Percentiles rank a stretch among this genome's conserved stretches.
These are phyloP conservation scores for Pugionium cornutum DNA, from an alignment of 345 rosid species.

Conservation along the genomic window DNA sequence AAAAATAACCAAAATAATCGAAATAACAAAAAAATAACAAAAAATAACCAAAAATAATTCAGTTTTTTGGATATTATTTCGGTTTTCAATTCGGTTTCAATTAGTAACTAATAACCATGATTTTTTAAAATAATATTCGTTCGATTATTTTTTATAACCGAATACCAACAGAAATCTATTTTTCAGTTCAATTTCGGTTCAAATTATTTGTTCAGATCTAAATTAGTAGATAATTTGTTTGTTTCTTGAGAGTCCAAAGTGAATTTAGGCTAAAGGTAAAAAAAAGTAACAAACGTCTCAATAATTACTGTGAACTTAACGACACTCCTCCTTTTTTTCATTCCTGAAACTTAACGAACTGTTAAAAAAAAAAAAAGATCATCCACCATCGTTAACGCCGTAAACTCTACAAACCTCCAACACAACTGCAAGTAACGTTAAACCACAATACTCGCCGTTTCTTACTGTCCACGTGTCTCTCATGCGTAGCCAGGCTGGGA, in stretches of 20 bases:
- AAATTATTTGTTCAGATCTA: too few relatives aligned
- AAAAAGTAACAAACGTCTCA: constrained; percentile 23
- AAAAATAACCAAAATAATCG: too few relatives aligned
- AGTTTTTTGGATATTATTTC: too few relatives aligned
- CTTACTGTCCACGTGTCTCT: constrained; percentile 29
- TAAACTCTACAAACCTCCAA: constrained; percentile 25
- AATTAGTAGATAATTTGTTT: background rate
- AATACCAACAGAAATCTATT: too few relatives aligned
- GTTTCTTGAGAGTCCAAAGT: background rate
- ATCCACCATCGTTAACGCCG: constrained; percentile 38
- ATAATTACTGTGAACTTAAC: constrained; percentile 32
- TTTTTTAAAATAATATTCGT: too few relatives aligned
- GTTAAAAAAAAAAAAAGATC: constrained; percentile 24
- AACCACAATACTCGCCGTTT: constrained; percentile 11
- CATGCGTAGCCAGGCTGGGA: constrained; percentile 41
- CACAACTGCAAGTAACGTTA: constrained; percentile 9
- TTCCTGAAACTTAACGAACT: constrained; percentile 35
- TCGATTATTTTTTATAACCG: too few relatives aligned
- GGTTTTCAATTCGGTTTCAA: too few relatives aligned
- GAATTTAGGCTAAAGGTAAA: constrained; percentile 15
- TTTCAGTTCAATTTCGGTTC: too few relatives aligned
- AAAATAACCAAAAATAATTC: too few relatives aligned
- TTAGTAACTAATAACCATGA: too few relatives aligned
- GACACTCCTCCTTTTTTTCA: constrained; percentile 26
- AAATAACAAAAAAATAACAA: too few relatives aligned